These are phyloP conservation scores for Larix kaempferi DNA, from an alignment of 75 land plant genomes.

Conservation along the genomic window DNA sequence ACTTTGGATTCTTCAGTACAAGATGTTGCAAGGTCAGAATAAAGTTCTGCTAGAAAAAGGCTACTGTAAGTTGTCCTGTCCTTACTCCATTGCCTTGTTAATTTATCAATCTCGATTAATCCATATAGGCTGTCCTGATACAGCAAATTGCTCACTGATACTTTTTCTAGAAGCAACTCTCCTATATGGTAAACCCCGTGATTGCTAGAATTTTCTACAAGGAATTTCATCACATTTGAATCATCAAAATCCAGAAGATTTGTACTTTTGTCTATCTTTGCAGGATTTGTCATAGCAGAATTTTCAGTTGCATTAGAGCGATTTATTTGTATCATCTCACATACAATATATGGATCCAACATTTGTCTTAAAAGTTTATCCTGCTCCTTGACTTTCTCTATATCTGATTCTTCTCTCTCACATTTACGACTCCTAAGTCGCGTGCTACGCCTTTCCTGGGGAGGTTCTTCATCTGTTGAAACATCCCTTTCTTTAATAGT, in stretches of 20 bases:
- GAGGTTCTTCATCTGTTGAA: slow-evolving; percentile 51
- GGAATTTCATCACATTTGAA: slow-evolving; percentile 50
- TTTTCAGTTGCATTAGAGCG: slow-evolving; percentile 6
- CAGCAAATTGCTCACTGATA: slow-evolving; percentile 32
- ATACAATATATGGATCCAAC: slow-evolving; percentile 64
- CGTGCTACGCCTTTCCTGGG: slow-evolving; percentile 84
- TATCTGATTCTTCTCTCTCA: slow-evolving; percentile 67
- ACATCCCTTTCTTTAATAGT: slow-evolving; percentile 33
- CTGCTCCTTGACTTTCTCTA: slow-evolving; percentile 37
- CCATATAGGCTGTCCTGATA: slow-evolving; percentile 39
- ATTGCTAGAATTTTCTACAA: slow-evolving; percentile 42
- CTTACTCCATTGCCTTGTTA: slow-evolving; percentile 53
- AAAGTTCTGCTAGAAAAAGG: slow-evolving; percentile 88
- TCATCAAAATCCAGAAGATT: slow-evolving; percentile 26
- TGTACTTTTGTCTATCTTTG: slow-evolving; percentile 13
- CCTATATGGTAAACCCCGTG: slow-evolving; percentile 79
- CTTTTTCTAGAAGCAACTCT: slow-evolving; percentile 63
- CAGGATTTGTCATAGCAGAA: slow-evolving; percentile 10
- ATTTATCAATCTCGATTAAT: slow-evolving; percentile 76
- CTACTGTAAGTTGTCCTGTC: slow-evolving; percentile 66
- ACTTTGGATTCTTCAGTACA: slow-evolving; percentile 24
- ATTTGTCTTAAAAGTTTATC: slow-evolving; percentile 43
- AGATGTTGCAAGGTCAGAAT: slow-evolving; percentile 56
- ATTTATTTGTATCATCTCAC: slow-evolving; percentile 14
- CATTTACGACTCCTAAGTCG: slow-evolving; percentile 81